These are phyloP conservation scores for Sporothrix curviconia DNA, from an alignment of 2,329 filamentous ascomycete species.

Conservation along the genomic window DNA sequence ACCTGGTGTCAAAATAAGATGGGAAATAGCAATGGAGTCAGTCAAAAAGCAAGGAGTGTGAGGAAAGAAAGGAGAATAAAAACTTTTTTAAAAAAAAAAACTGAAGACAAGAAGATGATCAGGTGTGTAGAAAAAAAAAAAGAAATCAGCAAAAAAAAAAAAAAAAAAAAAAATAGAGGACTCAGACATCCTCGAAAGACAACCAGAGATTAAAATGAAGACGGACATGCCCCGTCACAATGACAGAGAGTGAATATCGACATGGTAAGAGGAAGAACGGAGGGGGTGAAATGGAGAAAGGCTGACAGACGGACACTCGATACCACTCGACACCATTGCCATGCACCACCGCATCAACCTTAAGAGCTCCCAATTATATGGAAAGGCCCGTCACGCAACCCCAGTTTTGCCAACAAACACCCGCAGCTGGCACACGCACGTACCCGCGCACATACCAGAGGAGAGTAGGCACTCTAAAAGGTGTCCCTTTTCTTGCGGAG, in stretches of 20 bases:
- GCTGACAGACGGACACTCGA: not conserved
- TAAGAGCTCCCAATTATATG: not conserved
- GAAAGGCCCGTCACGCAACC: not conserved
- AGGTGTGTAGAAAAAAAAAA: not conserved
- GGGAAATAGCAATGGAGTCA: too few relatives aligned
- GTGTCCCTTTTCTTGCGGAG: not conserved
- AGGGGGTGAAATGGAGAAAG: not conserved
- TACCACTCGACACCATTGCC: too few relatives aligned
- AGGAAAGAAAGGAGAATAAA: not conserved
- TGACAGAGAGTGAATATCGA: too few relatives aligned
- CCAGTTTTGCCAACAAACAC: conserved; percentile 7
- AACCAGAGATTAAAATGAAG: too few relatives aligned
- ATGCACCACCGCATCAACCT: too few relatives aligned
- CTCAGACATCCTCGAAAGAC: not conserved
- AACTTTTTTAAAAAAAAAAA: not conserved
- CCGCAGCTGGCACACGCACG: not conserved
- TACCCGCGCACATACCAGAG: not conserved
- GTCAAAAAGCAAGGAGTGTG: too few relatives aligned
- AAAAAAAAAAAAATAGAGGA: not conserved
- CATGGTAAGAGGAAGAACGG: not conserved
- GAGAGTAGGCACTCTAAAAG: not conserved
- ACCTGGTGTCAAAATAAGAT: too few relatives aligned
- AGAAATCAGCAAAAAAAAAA: not conserved
- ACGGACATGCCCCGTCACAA: too few relatives aligned
- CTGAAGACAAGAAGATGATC: too few relatives aligned